phyloP scores from a whole-genome alignment of 31 red algal genomes.

The Porphyra umbilicalis region DNA sequence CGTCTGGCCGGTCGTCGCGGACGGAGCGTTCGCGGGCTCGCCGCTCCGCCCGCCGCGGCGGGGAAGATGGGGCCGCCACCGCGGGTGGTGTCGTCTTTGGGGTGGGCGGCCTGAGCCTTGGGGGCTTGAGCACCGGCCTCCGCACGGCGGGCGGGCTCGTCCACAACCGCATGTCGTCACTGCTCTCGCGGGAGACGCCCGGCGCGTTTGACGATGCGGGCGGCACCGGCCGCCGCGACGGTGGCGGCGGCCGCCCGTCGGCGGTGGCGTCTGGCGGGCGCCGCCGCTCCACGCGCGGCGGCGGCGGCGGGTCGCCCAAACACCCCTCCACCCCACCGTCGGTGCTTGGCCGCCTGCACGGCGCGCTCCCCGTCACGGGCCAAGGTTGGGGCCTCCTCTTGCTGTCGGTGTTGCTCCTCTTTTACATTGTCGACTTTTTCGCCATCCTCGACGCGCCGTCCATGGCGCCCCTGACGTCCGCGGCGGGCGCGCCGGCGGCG shows the following conservation, averaged over 20 bases:
- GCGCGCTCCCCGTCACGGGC: neutral
- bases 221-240: neutral
- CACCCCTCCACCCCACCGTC: neutral
- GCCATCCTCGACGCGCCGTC: constrained; percentile 16
- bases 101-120: neutral
- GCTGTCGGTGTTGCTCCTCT: constrained; percentile 19
- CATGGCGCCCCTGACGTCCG: neutral
- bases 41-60: neutral
- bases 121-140: neutral
- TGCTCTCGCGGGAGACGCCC: neutral
- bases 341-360: neutral
- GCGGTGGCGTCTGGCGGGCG: neutral
- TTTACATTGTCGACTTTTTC: constrained; percentile 44
- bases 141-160: neutral
- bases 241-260: neutral
- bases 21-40: neutral
- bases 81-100: neutral
- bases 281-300: neutral
- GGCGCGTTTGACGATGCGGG: neutral
- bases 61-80: neutral
- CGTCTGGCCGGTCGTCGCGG: neutral
- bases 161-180: neutral
- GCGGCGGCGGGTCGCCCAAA: neutral
- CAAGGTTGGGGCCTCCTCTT: constrained; percentile 4
- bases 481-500: neutral